These are phyloP conservation scores for Papiliotrema laurentii DNA, from an alignment of 1,284 basidiomycete species.

Conservation along the genomic window DNA sequence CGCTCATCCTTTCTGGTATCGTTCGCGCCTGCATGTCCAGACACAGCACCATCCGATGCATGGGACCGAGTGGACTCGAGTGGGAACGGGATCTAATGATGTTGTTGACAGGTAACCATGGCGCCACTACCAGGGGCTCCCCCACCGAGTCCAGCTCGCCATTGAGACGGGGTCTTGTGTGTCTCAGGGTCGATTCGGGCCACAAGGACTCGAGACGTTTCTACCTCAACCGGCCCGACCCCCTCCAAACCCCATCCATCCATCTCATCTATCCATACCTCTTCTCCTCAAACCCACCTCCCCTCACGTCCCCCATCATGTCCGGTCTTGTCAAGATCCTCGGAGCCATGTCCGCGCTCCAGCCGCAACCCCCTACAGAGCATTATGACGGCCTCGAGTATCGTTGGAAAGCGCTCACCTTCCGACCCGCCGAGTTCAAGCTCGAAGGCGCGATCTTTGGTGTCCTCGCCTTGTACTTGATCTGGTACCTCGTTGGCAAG, in stretches of 20 bases:
- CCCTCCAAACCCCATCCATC: not conserved
- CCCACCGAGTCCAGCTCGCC: too few relatives aligned
- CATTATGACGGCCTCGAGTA: conserved; percentile 63
- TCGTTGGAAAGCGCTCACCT: conserved; percentile 67
- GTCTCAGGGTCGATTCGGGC: not conserved
- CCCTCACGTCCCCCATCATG: conserved; percentile 1
- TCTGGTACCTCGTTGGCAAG: conserved; percentile 39
- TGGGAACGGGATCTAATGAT: too few relatives aligned
- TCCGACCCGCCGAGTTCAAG: conserved; percentile 74
- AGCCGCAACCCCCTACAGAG: conserved; percentile 46
- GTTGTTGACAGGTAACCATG: too few relatives aligned
- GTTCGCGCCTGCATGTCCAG: too few relatives aligned
- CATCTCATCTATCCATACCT: not conserved
- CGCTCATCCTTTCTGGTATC: too few relatives aligned
- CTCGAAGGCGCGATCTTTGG: conserved; percentile 59
- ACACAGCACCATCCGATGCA: too few relatives aligned
- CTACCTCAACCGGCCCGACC: not conserved
- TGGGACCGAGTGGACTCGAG: too few relatives aligned
- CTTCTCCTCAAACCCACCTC: not conserved
- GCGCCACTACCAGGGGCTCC: too few relatives aligned
- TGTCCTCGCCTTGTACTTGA: conserved; percentile 49
- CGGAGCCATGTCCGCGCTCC: conserved; percentile 49
- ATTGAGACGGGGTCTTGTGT: too few relatives aligned
- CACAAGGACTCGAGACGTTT: not conserved
- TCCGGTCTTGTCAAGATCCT: conserved; percentile 46